Evolutionary conservation across 352 stramenopile genomes (phyloP).

Genomic region (Bremia lactucae): DNA sequence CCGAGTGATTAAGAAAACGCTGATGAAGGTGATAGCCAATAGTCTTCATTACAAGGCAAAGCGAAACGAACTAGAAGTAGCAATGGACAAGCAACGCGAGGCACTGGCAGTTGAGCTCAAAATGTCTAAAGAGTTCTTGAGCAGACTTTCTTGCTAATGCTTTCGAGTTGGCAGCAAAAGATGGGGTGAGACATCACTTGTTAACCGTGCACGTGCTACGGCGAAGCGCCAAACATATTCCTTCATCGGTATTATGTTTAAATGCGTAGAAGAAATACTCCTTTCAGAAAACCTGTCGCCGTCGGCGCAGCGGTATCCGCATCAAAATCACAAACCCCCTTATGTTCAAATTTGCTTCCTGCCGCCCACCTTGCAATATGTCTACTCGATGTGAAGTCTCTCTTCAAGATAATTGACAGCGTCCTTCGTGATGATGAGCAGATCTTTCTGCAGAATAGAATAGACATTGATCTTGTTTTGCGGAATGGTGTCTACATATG

Average conservation of each 20-base stretch:
- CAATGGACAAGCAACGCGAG: conserved; percentile 69
- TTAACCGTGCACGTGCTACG: too few relatives aligned
- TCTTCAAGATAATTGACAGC: conserved; percentile 84
- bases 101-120: conserved; percentile 50
- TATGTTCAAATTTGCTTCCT: too few relatives aligned
- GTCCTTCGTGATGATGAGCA: conserved; percentile 78
- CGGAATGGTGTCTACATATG: conserved; percentile 70
- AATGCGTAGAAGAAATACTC: too few relatives aligned
- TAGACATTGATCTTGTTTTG: conserved; percentile 87
- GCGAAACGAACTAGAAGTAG: conserved; percentile 39
- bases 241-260: too few relatives aligned
- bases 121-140: conserved; percentile 64
- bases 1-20: conserved; percentile 41
- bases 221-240: conserved; percentile 43
- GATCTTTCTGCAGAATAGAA: conserved; percentile 83
- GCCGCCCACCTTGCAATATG: background rate
- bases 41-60: conserved; percentile 38
- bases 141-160: conserved; percentile 43
- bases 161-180: conserved; percentile 23
- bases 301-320: too few relatives aligned
- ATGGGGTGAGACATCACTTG: conserved; percentile 43
- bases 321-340: too few relatives aligned
- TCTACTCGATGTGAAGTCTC: conserved; percentile 74
- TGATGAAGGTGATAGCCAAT: conserved; percentile 48
- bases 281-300: too few relatives aligned